Evolutionary conservation across 768 basidiomycete genomes (phyloP), one percentile per base, ranked within the genome.

Genomic region (Boletus rufocinnamomeus): DNA sequence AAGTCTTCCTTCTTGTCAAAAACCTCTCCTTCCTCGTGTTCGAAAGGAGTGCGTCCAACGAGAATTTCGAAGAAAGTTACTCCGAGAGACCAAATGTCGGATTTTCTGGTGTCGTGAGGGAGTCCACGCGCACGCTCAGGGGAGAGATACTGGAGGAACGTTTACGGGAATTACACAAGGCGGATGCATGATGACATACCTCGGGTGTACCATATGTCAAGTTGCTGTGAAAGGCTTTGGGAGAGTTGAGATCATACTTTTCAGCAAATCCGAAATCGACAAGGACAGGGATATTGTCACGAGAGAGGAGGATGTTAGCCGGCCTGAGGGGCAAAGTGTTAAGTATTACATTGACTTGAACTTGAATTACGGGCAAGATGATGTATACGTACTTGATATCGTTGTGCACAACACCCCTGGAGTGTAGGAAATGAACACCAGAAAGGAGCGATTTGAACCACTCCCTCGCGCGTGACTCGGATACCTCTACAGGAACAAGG

Each of bases 251-350:
- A 62, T 92, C 87, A 69, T 95, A 95, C 63, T 84, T 85, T 67
- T 96, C 91, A 2, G 96, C 93, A 65, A 98, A 99, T 1, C 97
- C 96, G 67, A 97, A 99, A 73, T 98, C 97, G 38, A 97, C 89
- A 4, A 98, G 83, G 4, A 97, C 89, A 1, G 94, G 93, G 2
- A 94, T 77, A 66, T 88, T 87, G 62, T 86, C 80, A 54, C 76
- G 74, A 1, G 91, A 90, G 47, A 99, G 79, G 2, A 99, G 82
- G 64, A 99, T 93, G 68, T 99, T 99, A 17, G 94, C 92, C 1
- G 94, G 94, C 66, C 93, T 95, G 62, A 16, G 10, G 53, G 30
- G 37, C 37, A 38, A 30, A 32, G 4, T 10, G 25, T 6, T 57
- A 30, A 59, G 43, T 25, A 25, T 52, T 44, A 17, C 4, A 21